Conservation (phyloP, 164 flowering plant species). For the Nymphaea thermarum region DNA sequence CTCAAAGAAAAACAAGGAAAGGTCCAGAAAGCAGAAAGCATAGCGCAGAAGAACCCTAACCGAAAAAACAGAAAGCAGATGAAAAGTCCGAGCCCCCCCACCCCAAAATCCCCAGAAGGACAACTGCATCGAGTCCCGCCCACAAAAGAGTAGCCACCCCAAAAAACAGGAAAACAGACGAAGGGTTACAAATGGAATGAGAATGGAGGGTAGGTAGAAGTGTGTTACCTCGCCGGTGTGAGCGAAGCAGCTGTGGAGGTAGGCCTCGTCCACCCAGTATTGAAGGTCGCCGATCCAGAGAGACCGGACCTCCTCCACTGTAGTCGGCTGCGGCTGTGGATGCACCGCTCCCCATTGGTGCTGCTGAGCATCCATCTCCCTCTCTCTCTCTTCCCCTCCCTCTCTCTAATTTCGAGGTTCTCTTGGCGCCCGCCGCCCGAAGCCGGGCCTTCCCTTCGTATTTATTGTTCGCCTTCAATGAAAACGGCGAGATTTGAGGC, state of each 20-base stretch:
- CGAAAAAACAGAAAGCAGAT: too few species aligned
- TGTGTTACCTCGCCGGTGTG: slow-evolving; percentile 68
- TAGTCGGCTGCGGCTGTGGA: slow-evolving; percentile 31
- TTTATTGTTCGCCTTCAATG: neutral
- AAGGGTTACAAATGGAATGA: too few species aligned
- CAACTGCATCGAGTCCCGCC: too few species aligned
- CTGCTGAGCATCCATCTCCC: neutral
- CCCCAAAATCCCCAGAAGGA: too few species aligned
- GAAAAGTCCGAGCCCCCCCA: too few species aligned
- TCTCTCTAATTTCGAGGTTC: neutral
- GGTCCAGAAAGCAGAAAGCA: too few species aligned
- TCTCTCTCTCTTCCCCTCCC: neutral
- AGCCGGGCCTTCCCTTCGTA: neutral
- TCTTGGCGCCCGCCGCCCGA: neutral
- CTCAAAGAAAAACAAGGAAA: too few species aligned
- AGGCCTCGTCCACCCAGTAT: slow-evolving; percentile 84
- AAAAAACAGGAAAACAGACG: neutral
- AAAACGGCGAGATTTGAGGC: too few species aligned
- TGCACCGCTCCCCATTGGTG: too few species aligned
- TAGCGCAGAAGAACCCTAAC: too few species aligned
- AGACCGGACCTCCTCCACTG: slow-evolving; percentile 77
- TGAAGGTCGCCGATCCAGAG: slow-evolving; percentile 98
- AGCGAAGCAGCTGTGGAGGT: slow-evolving; percentile 75
- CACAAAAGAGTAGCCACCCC: neutral
- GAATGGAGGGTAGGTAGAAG: neutral